Evolutionary conservation across 2,329 filamentous ascomycete genomes (phyloP), one percentile per base, ranked within the genome.

Genomic region (Colletotrichum paranaense): DNA sequence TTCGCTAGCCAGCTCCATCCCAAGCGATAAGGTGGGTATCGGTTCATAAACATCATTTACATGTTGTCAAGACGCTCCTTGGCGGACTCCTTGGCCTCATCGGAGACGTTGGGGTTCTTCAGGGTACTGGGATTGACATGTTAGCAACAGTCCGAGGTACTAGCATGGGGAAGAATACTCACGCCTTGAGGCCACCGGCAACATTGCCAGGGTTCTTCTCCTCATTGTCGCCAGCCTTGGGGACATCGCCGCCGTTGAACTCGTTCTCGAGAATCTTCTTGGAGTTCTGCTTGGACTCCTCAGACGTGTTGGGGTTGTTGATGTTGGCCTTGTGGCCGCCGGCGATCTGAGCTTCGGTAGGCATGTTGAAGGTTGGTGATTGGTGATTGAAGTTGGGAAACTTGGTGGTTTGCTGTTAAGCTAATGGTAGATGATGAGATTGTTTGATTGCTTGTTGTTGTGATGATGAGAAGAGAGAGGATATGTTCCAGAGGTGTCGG

Each of bases 251-350:
- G 4, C 84, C 83, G 67, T 85, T 83, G 75, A 86, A 86, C 76
- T 88, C 82, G 38, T 88, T 83, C 32, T 90, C 83, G 65, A 91
- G 86, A 9, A 90, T 81, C 52, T 87, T 79, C 72, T 83, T 84
- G 68, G 88, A 90, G 81, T 89, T 84, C 78, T 89, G 78, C 84
- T 90, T 90, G 71, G 88, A 81, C 79, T 89, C 87, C 63, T 88
- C 78, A 0, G 88, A 89, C 67, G 84, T 86, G 79, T 89, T 88
- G 76, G 88, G 87, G 83, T 90, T 90, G 79, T 86, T 86, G 74
- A 90, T 77, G 78, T 85, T 88, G 71, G 88, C 88, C 85, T 91
- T 91, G 85, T 91, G 88, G 80, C 88, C 88, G 72, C 86, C 87
- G 75, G 87, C 85, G 75, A 89, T 78, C 75, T 89, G 86, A 80